Evolutionary conservation across 257 asterid species (phyloP), one percentile per base, ranked within the genome.

Genomic region (Scutellaria minor): DNA sequence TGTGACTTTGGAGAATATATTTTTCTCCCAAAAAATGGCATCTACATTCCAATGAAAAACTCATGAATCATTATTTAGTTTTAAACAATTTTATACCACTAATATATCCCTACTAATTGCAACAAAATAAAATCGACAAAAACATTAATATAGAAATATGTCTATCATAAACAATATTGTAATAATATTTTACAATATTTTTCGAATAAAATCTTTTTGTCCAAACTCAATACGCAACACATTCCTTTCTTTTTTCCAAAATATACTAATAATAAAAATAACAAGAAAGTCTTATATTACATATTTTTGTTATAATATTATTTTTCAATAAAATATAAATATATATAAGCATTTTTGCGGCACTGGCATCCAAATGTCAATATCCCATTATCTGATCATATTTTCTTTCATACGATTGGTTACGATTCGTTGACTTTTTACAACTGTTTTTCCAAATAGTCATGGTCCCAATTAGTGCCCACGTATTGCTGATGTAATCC

Each of bases 361-460:
- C 75, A 68, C 78, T 11, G 74, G 63, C 57, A 57, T 22, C 59
- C 18, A 75, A 60, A 31, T 51, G 71, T 75, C 66, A 41, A 41
- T 42, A 4, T 9, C 11, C 13, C 20, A 15, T 35, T 3, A 50
- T 24, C 14, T 47, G 18, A 14, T 51, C 31, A 40, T 40, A 51
- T 22, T 59, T 52, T 2, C 39, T 63, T 61, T 42, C 61, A 18
- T 51, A 62, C 67, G 74, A 24, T 62, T 20, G 6, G 76, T 80
- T 64, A 12, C 11, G 60, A 24, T n/a, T 31, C 40, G 74, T 74
- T 71, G 80, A 77, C 83, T 13, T 50, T 65, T 27, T 74, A n/a
- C 75, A 48, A 62, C 60, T 8, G 5, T 41, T 68, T 45, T 47
- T 1, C 6, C 27, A 40, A 68, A 24, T 15, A 10, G 44, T 40